Conservation (phyloP, 1,284 basidiomycete species). For the Ganoderma lingzhi region DNA sequence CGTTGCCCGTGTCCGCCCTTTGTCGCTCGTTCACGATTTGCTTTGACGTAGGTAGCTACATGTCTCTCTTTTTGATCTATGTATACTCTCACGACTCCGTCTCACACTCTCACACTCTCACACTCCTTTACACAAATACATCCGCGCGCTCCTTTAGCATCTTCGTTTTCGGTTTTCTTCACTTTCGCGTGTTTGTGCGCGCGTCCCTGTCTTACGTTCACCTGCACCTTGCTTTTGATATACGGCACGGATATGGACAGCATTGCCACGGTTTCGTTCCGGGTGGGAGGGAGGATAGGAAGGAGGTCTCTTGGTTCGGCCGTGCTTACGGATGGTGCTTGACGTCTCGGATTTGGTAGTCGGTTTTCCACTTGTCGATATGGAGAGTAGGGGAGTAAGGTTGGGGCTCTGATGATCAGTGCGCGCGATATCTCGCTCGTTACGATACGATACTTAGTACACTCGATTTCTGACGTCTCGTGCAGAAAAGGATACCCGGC, state of each 20-base stretch:
- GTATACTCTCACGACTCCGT: not conserved
- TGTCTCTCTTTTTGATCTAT: not conserved
- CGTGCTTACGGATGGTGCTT: not conserved
- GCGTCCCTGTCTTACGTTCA: no score
- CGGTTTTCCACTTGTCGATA: not conserved
- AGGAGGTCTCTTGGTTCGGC: not conserved
- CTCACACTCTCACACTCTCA: no score
- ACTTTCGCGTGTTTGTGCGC: not conserved
- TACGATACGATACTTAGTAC: constrained; percentile 4
- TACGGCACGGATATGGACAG: not conserved
- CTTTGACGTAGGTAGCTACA: constrained; percentile 6
- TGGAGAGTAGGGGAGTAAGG: not conserved
- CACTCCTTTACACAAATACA: not conserved
- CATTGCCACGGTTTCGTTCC: not conserved
- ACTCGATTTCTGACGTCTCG: not conserved
- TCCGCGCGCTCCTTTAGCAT: not conserved
- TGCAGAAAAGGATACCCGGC: constrained; percentile 3
- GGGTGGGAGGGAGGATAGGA: not conserved
- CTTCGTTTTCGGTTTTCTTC: not conserved
- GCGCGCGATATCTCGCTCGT: not conserved
- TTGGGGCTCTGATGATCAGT: not conserved
- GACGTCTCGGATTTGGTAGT: not conserved
- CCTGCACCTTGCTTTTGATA: not conserved
- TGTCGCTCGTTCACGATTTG: constrained; percentile 1
- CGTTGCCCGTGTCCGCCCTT: not conserved